phyloP scores from a whole-genome alignment of 2,329 filamentous ascomycete species.

The Pseudogymnoascus sp. region DNA sequence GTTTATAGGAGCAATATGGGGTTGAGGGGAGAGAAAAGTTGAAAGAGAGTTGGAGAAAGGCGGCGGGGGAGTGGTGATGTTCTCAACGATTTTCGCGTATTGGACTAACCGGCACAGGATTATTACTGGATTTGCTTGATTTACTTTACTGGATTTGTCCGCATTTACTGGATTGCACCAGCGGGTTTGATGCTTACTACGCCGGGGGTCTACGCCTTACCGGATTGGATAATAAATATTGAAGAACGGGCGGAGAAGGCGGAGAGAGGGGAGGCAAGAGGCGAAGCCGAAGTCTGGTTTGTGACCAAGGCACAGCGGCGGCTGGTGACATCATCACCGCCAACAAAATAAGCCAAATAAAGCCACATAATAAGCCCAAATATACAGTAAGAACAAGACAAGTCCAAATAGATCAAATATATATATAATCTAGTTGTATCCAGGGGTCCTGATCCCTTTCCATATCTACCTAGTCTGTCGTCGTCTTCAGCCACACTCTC shows the following conservation, averaged over 20 bases:
- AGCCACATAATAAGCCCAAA: background rate
- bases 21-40: background rate
- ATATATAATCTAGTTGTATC: background rate
- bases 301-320: background rate
- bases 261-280: background rate
- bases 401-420: background rate
- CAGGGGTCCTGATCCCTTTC: background rate
- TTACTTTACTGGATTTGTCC: background rate
- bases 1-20: background rate
- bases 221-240: background rate
- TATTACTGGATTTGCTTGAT: background rate
- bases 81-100: conserved; percentile 1
- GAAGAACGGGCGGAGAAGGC: background rate
- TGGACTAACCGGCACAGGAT: background rate
- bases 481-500: background rate
- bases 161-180: background rate
- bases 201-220: background rate
- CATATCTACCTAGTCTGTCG: background rate
- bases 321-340: background rate
- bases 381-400: background rate
- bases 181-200: background rate
- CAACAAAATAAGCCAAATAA: background rate
- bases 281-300: background rate
- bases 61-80: conserved; percentile 1
- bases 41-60: background rate